Conservation (phyloP, 192 early-diverging fungal species). For the Backusella liffmaniae region DNA sequence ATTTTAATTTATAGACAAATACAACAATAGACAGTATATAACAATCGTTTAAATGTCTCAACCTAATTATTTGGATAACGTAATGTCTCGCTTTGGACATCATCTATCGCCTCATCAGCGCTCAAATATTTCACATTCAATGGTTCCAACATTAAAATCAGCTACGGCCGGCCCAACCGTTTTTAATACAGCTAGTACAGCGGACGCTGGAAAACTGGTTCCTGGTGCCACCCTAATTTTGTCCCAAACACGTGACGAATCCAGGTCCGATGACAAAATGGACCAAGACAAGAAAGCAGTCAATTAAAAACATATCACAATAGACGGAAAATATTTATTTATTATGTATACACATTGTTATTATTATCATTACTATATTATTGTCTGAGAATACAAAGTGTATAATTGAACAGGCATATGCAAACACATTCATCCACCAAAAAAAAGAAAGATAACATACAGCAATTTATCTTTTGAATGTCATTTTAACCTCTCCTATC, state of each 20-base stretch:
- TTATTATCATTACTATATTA: neutral
- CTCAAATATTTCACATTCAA: slow-evolving; percentile 13
- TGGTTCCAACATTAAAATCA: slow-evolving; percentile 14
- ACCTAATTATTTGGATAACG: slow-evolving; percentile 17
- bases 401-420: neutral
- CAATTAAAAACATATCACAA: neutral
- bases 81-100: slow-evolving; percentile 28
- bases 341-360: neutral
- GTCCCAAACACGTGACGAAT: neutral
- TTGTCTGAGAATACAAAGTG: neutral
- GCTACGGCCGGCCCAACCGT: neutral
- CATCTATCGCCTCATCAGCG: slow-evolving; percentile 18
- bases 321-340: neutral
- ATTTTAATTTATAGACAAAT: neutral
- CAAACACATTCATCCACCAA: neutral
- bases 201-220: neutral
- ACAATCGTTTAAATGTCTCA: neutral
- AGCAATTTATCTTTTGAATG: neutral
- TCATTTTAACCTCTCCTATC: neutral
- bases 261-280: neutral
- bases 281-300: neutral
- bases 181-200: neutral
- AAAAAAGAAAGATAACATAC: neutral
- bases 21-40: neutral
- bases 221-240: neutral